Evolutionary conservation across 2,329 filamentous ascomycete genomes (phyloP).

Genomic region (Pleomassaria siparia): DNA sequence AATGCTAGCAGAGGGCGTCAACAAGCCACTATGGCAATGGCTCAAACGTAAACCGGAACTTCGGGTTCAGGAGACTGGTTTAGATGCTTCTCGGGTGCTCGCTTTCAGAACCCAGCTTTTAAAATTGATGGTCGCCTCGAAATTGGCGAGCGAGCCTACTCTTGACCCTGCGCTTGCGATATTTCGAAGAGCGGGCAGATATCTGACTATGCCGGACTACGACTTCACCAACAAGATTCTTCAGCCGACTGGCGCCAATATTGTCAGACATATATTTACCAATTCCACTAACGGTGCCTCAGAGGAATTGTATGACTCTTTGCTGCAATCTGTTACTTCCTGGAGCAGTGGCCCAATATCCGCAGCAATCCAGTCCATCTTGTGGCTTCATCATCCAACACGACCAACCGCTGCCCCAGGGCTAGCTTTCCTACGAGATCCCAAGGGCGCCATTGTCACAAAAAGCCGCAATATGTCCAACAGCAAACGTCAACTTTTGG

Average conservation of each 20-base stretch:
- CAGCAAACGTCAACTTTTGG: constrained; percentile 25
- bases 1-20: constrained; percentile 25
- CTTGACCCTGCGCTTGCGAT: constrained; percentile 21
- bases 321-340: constrained; percentile 18
- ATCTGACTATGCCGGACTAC: constrained; percentile 7
- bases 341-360: constrained; percentile 30
- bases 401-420: constrained; percentile 19
- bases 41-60: constrained; percentile 21
- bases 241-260: constrained; percentile 23
- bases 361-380: constrained; percentile 25
- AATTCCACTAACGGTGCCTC: constrained; percentile 11
- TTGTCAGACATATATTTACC: constrained; percentile 28
- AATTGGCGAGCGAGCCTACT: constrained; percentile 5
- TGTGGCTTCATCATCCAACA: constrained; percentile 35
- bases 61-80: constrained; percentile 19
- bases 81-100: constrained; percentile 12
- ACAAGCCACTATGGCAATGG: constrained; percentile 32
- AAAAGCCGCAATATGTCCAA: constrained; percentile 7
- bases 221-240: constrained; percentile 11
- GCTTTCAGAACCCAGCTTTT: constrained; percentile 26
- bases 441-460: constrained; percentile 11
- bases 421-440: constrained; percentile 27
- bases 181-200: constrained; percentile 27
- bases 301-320: constrained; percentile 25
- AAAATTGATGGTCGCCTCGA: constrained; percentile 22